phyloP scores from a whole-genome alignment of 768 basidiomycete species.

The Mycena albidolilacea region DNA sequence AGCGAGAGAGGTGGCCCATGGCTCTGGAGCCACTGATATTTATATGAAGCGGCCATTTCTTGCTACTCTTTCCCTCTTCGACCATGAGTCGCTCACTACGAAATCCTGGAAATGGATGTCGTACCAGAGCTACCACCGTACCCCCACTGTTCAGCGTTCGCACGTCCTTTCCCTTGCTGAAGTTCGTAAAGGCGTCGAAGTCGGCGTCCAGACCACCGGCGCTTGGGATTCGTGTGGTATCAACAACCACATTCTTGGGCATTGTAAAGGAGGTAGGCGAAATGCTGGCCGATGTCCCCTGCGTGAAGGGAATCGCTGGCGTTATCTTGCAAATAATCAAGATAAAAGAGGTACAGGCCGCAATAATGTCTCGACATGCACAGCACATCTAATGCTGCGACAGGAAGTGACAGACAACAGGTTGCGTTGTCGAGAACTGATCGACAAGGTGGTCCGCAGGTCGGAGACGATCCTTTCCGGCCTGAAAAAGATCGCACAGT shows the following conservation, averaged over 20 bases:
- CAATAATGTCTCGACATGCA: conserved; percentile 20
- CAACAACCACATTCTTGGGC: conserved; percentile 31
- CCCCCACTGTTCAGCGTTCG: background rate
- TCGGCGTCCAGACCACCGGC: conserved; percentile 7
- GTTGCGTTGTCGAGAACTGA: conserved; percentile 39
- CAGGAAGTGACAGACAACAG: conserved; percentile 39
- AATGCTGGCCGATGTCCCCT: conserved; percentile 32
- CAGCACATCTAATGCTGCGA: conserved; percentile 1
- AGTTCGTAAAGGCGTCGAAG: conserved; percentile 9
- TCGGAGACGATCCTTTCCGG: conserved; percentile 34
- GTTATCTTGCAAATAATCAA: conserved; percentile 37
- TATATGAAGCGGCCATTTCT: conserved; percentile 13
- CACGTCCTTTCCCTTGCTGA: background rate
- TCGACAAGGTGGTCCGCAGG: conserved; percentile 37
- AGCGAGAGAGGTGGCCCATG: conserved; percentile 9
- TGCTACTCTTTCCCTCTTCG: conserved; percentile 25
- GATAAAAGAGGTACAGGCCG: conserved; percentile 34
- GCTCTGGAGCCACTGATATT: conserved; percentile 14
- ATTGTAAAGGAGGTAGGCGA: conserved; percentile 35
- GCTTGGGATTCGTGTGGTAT: conserved; percentile 10
- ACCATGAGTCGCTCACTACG: conserved; percentile 36
- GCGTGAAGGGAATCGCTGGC: conserved; percentile 33
- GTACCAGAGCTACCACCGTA: conserved; percentile 9
- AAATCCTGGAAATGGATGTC: conserved; percentile 34
- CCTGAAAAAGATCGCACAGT: conserved; percentile 26